Conservation (phyloP, 1,284 basidiomycete genomes). For the Athelia sp. region DNA sequence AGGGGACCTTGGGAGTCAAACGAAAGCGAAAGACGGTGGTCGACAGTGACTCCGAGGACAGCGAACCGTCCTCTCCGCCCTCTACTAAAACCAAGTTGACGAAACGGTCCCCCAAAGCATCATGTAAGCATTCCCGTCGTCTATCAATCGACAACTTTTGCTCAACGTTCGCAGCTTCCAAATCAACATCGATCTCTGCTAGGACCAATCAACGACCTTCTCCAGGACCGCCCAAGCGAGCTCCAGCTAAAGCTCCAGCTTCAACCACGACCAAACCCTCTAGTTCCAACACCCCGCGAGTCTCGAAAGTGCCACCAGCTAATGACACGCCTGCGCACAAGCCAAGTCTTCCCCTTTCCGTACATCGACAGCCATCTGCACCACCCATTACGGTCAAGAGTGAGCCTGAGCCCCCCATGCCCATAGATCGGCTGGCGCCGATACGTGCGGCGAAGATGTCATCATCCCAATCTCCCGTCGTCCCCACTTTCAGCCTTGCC, state of each 20-base stretch:
- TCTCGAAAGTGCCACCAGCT: background rate
- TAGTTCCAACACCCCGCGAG: background rate
- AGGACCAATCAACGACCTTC: background rate
- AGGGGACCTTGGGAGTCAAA: background rate
- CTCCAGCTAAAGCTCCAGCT: background rate
- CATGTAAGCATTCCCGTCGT: background rate
- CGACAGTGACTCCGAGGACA: conserved; percentile 1
- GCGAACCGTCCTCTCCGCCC: background rate
- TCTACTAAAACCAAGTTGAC: background rate
- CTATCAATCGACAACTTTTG: background rate
- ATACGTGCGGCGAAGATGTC: background rate
- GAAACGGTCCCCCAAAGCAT: background rate
- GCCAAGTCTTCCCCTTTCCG: background rate
- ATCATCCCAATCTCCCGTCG: background rate
- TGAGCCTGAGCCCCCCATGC: background rate
- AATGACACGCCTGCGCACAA: background rate
- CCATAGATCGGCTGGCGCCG: background rate
- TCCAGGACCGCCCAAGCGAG: background rate
- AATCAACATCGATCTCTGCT: background rate
- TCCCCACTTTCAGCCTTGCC: background rate
- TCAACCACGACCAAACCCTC: background rate
- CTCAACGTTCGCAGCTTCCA: background rate
- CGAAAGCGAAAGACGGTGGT: too few relatives aligned
- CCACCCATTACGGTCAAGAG: background rate
- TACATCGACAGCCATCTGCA: background rate